Evolutionary conservation across 768 basidiomycete species (phyloP).

Genomic region (Rickenella mellea): DNA sequence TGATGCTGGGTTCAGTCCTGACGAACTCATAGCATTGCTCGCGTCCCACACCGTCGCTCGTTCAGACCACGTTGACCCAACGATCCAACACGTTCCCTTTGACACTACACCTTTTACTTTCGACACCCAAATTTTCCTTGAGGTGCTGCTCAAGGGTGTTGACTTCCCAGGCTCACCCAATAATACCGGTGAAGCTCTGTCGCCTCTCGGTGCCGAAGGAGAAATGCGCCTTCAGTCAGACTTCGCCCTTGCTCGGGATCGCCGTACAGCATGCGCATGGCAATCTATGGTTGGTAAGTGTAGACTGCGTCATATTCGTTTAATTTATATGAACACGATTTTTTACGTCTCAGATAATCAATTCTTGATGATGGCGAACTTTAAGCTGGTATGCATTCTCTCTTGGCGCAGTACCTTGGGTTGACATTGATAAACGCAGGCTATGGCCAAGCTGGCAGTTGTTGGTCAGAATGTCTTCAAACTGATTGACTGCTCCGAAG

Average conservation of each 20-base stretch:
- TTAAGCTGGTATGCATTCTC: no score
- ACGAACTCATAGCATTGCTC: slow-evolving; percentile 15
- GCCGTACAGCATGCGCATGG: slow-evolving; percentile 38
- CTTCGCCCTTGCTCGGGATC: slow-evolving; percentile 21
- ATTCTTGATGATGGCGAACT: no score
- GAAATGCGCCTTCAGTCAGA: slow-evolving; percentile 39
- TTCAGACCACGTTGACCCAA: slow-evolving; percentile 16
- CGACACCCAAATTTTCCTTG: slow-evolving; percentile 16
- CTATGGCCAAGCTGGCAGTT: slow-evolving; percentile 33
- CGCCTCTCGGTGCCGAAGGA: slow-evolving; percentile 23
- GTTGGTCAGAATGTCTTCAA: slow-evolving; percentile 28
- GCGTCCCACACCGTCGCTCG: slow-evolving; percentile 17
- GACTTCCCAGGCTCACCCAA: slow-evolving; percentile 22
- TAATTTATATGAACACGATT: no score
- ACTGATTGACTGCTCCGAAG: slow-evolving; percentile 35
- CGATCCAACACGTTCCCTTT: slow-evolving; percentile 16
- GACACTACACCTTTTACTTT: slow-evolving; percentile 13
- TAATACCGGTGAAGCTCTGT: slow-evolving; percentile 29
- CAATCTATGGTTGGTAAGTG: slow-evolving; percentile 27
- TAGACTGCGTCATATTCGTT: no score
- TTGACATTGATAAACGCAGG: no score
- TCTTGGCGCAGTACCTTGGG: no score
- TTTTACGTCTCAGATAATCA: no score
- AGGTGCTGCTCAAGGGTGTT: slow-evolving; percentile 15
- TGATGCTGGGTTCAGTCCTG: slow-evolving; percentile 15